Evolutionary conservation across 2,329 filamentous ascomycete genomes (phyloP), one percentile per base, ranked within the genome.

Genomic region (Pyrenophora graminea): DNA sequence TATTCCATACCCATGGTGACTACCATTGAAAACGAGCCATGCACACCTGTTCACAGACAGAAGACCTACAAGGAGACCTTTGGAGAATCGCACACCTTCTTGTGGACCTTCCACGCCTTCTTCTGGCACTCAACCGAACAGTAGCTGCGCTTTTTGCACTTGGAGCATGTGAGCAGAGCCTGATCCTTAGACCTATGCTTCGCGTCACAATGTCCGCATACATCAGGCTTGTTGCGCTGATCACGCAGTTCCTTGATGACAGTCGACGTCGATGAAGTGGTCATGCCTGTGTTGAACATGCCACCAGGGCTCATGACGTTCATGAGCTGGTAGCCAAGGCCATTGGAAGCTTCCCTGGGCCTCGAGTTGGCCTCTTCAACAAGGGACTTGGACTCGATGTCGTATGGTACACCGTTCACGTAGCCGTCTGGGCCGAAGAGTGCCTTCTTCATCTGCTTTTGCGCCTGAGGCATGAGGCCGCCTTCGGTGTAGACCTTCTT

Each of bases 31-130:
- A 30, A 9, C 9, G 9, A 30, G 27, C 9, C 27, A 13, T 4
- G 12, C 8, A 12, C 27, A 30, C 27, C 10, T 30, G 8, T 12
- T 12, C 9, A 3, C 27, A 30, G 9, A 30, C 27, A 10, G 8
- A 30, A 30, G 27, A 30, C 30, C 17, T 44, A 30, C 19, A 17
- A 3, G 2, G 2, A 42, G 12, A 25, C 32, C 15, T 32, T 37
- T n/a, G 21, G 27, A 13, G 36, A 13, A 8, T 42, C 55, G 30
- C 68, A 70, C 9, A 59, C 45, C 45, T 63, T 68, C 59, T 70
- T 70, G 59, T 72, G 70, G 8, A 55, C 38, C 56, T 64, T 67
- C 68, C 69, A 71, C 38, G 66, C 56, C 37, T 62, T 57, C 47
- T 64, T 68, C 53, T 72, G 68, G 41, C 68, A 72, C 18, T 49